A percentile compares a stretch with the other conserved stretches of the same genome.
phyloP scores from a whole-genome alignment of 1,284 basidiomycete species.

The Sporisorium iseilematis-ciliati region DNA sequence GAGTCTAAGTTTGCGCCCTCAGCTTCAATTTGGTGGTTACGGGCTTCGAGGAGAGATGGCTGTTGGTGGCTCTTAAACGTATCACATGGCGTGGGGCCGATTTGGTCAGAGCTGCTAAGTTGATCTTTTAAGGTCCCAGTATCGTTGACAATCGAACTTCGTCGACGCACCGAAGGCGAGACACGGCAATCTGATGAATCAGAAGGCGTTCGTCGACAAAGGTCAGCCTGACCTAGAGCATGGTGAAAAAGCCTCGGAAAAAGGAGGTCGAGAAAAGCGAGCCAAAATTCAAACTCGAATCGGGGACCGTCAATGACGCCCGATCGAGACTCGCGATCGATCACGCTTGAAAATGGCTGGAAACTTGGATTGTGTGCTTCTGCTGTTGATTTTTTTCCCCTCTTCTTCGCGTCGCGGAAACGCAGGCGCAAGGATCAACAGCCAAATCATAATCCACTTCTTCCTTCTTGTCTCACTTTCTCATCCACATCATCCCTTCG shows the following conservation, averaged over 20 bases:
- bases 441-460: not conserved
- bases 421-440: slow-evolving; percentile 10
- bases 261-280: slow-evolving; percentile 3
- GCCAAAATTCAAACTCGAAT: slow-evolving; percentile 6
- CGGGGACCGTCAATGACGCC: not conserved
- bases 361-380: slow-evolving; percentile 2
- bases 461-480: slow-evolving; percentile 16
- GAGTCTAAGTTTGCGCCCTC: too few relatives aligned
- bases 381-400: slow-evolving; percentile 12
- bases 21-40: too few relatives aligned
- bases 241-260: not conserved
- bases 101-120: too few relatives aligned
- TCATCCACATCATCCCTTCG: not conserved
- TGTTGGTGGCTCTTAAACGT: too few relatives aligned
- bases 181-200: not conserved
- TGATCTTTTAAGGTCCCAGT: too few relatives aligned
- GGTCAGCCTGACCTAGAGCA: not conserved
- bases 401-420: slow-evolving; percentile 24
- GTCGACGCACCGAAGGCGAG: too few relatives aligned
- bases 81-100: too few relatives aligned
- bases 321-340: slow-evolving; percentile 25
- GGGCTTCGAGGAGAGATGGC: too few relatives aligned
- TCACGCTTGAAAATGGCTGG: slow-evolving; percentile 11
- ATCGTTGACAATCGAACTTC: too few relatives aligned
- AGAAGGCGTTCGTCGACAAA: not conserved